Conservation (phyloP, 2,329 filamentous ascomycete species). For the Aspergillus fumigatus region DNA sequence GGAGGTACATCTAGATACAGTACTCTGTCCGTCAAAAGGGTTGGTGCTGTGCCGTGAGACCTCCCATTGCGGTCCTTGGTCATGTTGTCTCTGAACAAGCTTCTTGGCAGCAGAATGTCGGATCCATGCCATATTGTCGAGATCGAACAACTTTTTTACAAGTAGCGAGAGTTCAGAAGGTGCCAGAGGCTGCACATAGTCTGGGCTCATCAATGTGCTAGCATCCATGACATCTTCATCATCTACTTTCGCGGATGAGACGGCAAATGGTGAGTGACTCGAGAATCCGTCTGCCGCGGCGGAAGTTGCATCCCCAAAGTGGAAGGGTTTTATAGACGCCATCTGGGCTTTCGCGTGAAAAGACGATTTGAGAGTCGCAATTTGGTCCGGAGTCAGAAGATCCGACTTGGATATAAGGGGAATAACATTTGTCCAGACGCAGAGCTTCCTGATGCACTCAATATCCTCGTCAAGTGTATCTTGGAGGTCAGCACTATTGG, state of each 20-base stretch:
- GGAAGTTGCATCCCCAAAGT: constrained; percentile 50
- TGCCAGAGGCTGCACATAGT: constrained; percentile 77
- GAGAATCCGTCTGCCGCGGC: constrained; percentile 20
- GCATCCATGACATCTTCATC: constrained; percentile 87
- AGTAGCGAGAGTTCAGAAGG: constrained; percentile 68
- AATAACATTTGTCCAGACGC: constrained; percentile 74
- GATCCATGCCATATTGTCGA: constrained; percentile 73
- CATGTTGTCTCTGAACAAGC: constrained; percentile 64
- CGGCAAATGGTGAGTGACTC: constrained; percentile 59
- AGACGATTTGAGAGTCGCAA: constrained; percentile 55
- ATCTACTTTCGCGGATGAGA: constrained; percentile 68
- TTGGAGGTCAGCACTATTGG: constrained; percentile 24
- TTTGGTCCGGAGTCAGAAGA: constrained; percentile 55
- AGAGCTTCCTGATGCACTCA: constrained; percentile 65
- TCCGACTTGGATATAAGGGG: constrained; percentile 78
- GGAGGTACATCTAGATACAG: constrained; percentile 10
- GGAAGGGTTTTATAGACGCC: constrained; percentile 60
- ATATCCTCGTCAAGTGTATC: constrained; percentile 61
- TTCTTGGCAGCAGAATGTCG: constrained; percentile 80
- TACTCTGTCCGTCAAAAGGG: constrained; percentile 27
- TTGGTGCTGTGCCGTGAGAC: constrained; percentile 12
- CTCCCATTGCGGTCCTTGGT: constrained; percentile 12
- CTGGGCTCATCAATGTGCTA: constrained; percentile 85
- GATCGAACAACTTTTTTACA: constrained; percentile 70
- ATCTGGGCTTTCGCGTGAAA: constrained; percentile 30